Evolutionary conservation across 2,329 filamentous ascomycete species (phyloP).

Genomic region (Gnomoniopsis sp.): DNA sequence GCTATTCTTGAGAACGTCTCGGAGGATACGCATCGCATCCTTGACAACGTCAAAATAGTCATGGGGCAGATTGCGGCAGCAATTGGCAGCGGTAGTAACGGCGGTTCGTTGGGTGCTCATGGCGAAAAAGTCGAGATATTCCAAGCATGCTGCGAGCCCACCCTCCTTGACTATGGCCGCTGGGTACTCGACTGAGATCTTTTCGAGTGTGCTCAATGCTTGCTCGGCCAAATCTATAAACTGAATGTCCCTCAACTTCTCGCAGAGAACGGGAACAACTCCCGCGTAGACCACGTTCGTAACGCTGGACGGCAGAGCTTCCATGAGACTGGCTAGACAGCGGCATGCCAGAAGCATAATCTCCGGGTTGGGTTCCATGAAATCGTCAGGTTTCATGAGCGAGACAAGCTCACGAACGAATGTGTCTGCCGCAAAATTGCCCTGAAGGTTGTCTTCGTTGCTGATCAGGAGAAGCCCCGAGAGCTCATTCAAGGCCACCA

Average conservation of each 20-base stretch:
- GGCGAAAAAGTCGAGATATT: constrained; percentile 94
- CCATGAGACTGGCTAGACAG: constrained; percentile 96
- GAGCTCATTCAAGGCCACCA: constrained; percentile 88
- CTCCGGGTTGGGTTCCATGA: constrained; percentile 85
- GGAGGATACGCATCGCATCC: constrained; percentile 94
- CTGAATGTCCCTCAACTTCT: constrained; percentile 91
- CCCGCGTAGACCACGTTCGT: constrained; percentile 97
- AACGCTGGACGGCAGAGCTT: constrained; percentile 87
- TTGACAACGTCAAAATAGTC: constrained; percentile 89
- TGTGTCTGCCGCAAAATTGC: constrained; percentile 89
- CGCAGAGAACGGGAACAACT: constrained; percentile 89
- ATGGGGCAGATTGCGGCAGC: constrained; percentile 92
- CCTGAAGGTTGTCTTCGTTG: constrained; percentile 93
- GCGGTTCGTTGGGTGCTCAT: constrained; percentile 96
- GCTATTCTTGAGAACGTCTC: constrained; percentile 85
- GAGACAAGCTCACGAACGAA: constrained; percentile 92
- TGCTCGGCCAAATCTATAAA: constrained; percentile 98
- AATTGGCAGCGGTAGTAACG: constrained; percentile 96
- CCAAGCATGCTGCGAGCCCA: constrained; percentile 90
- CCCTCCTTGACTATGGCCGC: constrained; percentile 93
- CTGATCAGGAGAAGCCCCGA: constrained; percentile 92
- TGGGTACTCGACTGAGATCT: constrained; percentile 95
- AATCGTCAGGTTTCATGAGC: constrained; percentile 87
- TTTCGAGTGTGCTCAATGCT: constrained; percentile 91
- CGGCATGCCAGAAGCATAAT: constrained; percentile 96